These are phyloP conservation scores for Acacia pycnantha DNA, from an alignment of 331 rosid genomes.

Conservation along the genomic window DNA sequence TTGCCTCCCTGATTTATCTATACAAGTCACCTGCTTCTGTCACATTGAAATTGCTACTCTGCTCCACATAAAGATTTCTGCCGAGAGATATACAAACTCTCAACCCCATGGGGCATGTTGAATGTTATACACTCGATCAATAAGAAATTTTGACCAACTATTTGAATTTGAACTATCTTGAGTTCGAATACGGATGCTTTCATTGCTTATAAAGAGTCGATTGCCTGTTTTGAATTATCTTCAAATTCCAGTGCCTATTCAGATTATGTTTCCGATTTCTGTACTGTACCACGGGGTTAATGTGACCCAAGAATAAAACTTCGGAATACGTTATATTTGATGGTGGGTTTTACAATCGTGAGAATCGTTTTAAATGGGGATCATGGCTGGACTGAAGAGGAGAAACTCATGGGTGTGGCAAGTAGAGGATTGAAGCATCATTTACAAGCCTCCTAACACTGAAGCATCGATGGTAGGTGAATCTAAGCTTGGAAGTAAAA, in stretches of 20 bases:
- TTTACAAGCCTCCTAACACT: background rate
- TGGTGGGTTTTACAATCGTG: background rate
- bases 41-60: conserved; percentile 23
- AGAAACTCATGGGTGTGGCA: background rate
- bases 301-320: background rate
- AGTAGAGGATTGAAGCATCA: background rate
- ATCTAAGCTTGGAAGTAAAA: background rate
- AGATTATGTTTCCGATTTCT: background rate
- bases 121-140: conserved; percentile 36
- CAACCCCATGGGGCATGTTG: conserved; percentile 35
- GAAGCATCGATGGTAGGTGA: background rate
- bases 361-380: background rate
- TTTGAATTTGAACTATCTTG: conserved; percentile 16
- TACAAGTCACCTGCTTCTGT: conserved; percentile 8
- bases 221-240: background rate
- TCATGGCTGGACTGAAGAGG: background rate
- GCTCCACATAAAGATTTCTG: conserved; percentile 30
- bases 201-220: conserved; percentile 31
- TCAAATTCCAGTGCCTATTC: background rate
- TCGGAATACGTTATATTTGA: background rate
- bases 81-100: conserved; percentile 34
- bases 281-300: background rate
- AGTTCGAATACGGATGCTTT: conserved; percentile 24
- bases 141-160: conserved; percentile 48
- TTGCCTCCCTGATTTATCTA: conserved; percentile 8